Evolutionary conservation across 345 rosid genomes (phyloP).

Genomic region (Populus simonii): DNA sequence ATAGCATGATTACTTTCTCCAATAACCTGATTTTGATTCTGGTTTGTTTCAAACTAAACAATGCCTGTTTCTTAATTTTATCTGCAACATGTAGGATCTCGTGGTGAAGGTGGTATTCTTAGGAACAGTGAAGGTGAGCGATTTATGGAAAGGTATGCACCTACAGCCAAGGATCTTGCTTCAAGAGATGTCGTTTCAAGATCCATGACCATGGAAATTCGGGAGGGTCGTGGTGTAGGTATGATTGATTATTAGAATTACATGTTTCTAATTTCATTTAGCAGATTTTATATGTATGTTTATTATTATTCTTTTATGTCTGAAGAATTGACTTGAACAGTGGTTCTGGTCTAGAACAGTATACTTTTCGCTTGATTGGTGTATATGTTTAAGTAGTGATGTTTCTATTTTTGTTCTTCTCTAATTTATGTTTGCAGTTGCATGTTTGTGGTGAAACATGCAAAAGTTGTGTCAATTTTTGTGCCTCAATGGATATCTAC

Average conservation of each 20-base stretch:
- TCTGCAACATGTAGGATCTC: constrained; percentile 62
- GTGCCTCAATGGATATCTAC: neutral
- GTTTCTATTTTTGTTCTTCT: neutral
- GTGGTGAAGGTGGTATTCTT: constrained; percentile 99
- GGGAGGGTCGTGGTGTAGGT: constrained; percentile 99
- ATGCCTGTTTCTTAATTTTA: constrained; percentile 11
- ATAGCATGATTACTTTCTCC: neutral
- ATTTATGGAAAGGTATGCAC: constrained; percentile 99
- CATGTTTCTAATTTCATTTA: neutral
- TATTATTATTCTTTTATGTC: neutral
- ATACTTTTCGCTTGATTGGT: neutral
- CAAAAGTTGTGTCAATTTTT: neutral
- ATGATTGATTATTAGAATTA: constrained; percentile 24
- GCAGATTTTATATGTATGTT: neutral
- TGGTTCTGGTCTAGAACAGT: neutral
- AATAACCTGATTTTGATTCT: neutral
- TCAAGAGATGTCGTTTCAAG: constrained; percentile 99
- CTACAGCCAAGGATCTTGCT: constrained; percentile 99
- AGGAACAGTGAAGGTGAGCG: constrained; percentile 97
- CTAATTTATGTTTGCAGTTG: neutral
- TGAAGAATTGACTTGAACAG: neutral
- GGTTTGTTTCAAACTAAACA: neutral
- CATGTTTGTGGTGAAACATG: neutral
- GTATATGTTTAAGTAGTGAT: neutral
- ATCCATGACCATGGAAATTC: constrained; percentile 99